Percentiles rank a stretch among this genome's conserved stretches.
phyloP scores from a whole-genome alignment of 169 alveolate species.

The Neospora caninum region DNA sequence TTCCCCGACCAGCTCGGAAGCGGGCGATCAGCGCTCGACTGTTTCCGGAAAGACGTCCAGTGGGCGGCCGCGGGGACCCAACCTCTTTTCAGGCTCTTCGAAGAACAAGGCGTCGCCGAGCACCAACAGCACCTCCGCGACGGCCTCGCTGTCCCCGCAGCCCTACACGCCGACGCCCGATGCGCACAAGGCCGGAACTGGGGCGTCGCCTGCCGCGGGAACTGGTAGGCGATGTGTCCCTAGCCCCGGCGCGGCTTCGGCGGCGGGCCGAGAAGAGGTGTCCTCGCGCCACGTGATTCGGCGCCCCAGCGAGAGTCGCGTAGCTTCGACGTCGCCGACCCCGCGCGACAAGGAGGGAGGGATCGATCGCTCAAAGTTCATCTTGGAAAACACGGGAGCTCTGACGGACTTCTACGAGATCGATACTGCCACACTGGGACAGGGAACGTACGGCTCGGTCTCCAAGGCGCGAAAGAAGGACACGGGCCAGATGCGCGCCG shows the following conservation, averaged over 20 bases:
- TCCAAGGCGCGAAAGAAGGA: slow-evolving; percentile 79
- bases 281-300: not conserved
- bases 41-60: not conserved
- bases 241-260: not conserved
- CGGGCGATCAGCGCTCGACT: not conserved
- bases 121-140: not conserved
- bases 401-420: slow-evolving; percentile 69
- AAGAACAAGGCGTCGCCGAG: not conserved
- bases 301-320: not conserved
- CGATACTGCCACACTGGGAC: slow-evolving; percentile 77
- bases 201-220: not conserved
- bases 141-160: not conserved
- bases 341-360: slow-evolving; percentile 52
- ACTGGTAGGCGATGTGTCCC: not conserved
- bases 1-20: not conserved
- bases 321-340: not conserved
- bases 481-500: slow-evolving; percentile 83
- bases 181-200: not conserved
- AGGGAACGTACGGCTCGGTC: slow-evolving; percentile 87
- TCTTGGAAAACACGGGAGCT: slow-evolving; percentile 72
- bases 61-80: not conserved
- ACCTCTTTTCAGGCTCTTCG: not conserved
- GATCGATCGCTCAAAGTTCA: slow-evolving; percentile 76
- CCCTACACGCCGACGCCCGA: not conserved
- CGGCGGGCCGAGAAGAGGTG: not conserved